Conservation (phyloP, 1,284 basidiomycete species). For the Apiotrichum domesticum region DNA sequence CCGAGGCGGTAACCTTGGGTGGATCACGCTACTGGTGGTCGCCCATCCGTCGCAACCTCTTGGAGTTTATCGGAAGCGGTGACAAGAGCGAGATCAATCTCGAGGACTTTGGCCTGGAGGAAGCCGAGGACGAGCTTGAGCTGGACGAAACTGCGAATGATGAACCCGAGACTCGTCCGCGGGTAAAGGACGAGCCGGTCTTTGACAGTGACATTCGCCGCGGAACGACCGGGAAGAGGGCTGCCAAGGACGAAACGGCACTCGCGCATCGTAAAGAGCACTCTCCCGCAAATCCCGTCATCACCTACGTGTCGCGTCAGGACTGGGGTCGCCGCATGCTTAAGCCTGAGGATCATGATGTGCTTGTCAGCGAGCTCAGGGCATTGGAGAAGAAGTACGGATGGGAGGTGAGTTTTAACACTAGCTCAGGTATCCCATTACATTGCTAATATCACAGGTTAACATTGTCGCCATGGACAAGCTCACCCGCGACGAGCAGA, state of each 20-base stretch:
- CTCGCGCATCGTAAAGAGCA: conserved; percentile 5
- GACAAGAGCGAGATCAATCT: conserved; percentile 11
- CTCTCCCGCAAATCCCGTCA: conserved; percentile 53
- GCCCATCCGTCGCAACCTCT: conserved; percentile 63
- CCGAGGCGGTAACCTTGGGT: conserved; percentile 64
- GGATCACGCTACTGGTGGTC: conserved; percentile 75
- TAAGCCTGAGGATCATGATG: conserved; percentile 44
- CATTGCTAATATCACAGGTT: conserved; percentile 37
- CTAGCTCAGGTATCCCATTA: neutral
- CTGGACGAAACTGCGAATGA: neutral
- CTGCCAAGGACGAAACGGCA: neutral
- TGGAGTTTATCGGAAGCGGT: conserved; percentile 58
- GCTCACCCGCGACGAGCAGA: conserved; percentile 67
- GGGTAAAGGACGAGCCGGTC: neutral
- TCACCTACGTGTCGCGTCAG: conserved; percentile 81
- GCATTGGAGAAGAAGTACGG: conserved; percentile 63
- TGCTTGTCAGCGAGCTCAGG: conserved; percentile 48
- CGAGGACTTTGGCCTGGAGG: conserved; percentile 41
- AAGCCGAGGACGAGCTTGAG: conserved; percentile 9
- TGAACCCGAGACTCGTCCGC: neutral
- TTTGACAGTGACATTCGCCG: conserved; percentile 1
- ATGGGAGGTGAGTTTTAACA: conserved; percentile 55
- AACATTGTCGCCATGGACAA: conserved; percentile 78
- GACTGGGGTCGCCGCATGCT: conserved; percentile 68
- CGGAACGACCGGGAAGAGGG: neutral